phyloP scores from a whole-genome alignment of 306 rosid species.

The Sindora glabra region DNA sequence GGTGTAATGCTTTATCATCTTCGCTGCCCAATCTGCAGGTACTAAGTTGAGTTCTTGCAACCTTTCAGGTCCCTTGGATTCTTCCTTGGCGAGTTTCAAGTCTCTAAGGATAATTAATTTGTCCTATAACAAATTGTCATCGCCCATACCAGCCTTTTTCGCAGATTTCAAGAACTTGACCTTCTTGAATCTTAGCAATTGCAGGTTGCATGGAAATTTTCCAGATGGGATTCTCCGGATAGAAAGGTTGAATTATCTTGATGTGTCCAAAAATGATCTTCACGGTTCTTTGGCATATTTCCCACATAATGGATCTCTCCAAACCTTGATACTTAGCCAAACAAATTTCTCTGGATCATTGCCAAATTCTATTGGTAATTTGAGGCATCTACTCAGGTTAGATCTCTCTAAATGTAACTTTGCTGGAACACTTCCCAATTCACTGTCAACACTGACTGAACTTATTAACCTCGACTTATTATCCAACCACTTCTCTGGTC shows the following conservation, averaged over 20 bases:
- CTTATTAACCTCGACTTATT: background rate
- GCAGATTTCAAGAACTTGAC: slow-evolving; percentile 11
- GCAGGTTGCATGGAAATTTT: slow-evolving; percentile 23
- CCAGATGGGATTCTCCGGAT: slow-evolving; percentile 17
- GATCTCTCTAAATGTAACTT: background rate
- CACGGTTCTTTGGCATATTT: slow-evolving; percentile 18
- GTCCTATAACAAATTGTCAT: slow-evolving; percentile 15
- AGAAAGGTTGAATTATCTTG: slow-evolving; percentile 10
- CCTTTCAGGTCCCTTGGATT: slow-evolving; percentile 31
- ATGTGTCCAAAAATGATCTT: slow-evolving; percentile 24
- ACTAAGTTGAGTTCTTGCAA: background rate
- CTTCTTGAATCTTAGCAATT: background rate
- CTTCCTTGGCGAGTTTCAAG: slow-evolving; percentile 2
- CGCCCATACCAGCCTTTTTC: slow-evolving; percentile 21
- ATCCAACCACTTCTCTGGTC: background rate
- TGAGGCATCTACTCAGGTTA: background rate
- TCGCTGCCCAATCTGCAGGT: slow-evolving; percentile 3
- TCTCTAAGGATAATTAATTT: slow-evolving; percentile 20
- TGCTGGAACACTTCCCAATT: background rate
- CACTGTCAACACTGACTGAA: background rate
- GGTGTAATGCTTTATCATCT: slow-evolving; percentile 30
- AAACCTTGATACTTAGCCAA: accelerated
- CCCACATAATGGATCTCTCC: no score
- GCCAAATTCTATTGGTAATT: background rate
- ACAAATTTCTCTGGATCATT: slow-evolving; percentile 4